phyloP scores from a whole-genome alignment of 345 rosid genomes.

The Citrus australasica region DNA sequence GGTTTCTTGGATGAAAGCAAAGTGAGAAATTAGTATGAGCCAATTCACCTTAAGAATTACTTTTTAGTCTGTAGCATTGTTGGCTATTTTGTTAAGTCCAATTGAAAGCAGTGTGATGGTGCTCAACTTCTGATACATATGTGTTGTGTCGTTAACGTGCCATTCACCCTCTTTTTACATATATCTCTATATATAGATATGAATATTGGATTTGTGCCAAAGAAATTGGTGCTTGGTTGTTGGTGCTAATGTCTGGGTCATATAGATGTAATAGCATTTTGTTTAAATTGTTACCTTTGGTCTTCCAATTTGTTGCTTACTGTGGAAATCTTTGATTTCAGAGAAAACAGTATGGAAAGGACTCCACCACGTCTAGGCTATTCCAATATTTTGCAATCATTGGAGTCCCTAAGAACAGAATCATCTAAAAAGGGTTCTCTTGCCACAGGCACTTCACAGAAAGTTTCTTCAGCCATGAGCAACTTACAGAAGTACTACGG shows the following conservation, averaged over 20 bases:
- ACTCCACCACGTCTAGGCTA: constrained; percentile 12
- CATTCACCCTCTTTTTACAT: not conserved
- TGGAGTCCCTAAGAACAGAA: constrained; percentile 35
- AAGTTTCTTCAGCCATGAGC: constrained; percentile 59
- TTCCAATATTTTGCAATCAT: constrained; percentile 31
- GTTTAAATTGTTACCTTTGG: not conserved
- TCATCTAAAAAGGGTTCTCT: constrained; percentile 38
- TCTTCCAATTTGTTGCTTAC: not conserved
- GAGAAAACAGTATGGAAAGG: constrained; percentile 16
- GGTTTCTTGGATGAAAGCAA: not conserved
- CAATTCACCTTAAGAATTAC: too few species aligned
- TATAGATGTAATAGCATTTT: not conserved
- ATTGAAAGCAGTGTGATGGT: not conserved
- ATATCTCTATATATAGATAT: not conserved
- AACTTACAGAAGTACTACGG: constrained; percentile 49
- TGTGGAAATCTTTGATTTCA: constrained; percentile 14
- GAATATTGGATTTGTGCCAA: not conserved
- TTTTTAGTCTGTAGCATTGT: not conserved
- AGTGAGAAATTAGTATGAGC: not conserved
- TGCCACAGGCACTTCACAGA: constrained; percentile 39
- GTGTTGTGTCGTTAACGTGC: not conserved
- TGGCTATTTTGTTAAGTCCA: not conserved
- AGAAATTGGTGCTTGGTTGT: not conserved
- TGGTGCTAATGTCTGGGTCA: not conserved
- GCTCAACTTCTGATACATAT: not conserved